Evolutionary conservation across 306 rosid genomes (phyloP), one percentile per base, ranked within the genome.

Genomic region (Sindora glabra): DNA sequence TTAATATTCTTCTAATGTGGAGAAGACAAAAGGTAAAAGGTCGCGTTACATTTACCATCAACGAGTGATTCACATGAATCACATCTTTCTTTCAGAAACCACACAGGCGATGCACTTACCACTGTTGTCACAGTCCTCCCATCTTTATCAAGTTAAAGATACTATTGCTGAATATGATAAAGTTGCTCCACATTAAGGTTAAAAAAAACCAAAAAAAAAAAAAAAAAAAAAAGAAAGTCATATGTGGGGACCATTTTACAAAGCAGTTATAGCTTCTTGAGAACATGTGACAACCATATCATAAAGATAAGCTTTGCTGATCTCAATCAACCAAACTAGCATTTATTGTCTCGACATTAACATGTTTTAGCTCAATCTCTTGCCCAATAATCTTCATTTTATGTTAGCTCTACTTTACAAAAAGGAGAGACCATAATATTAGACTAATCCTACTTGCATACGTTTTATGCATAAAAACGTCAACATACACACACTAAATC

Each of bases 1-100:
- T 24, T 17, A 12, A 45, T 68, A 67, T 67, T 76, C 72, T 60
- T 21, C 49, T 21, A 46, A 50, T n/a, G n/a, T n/a, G n/a, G n/a
- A 38, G 64, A 62, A 64, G 29, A 48, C n/a, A n/a, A n/a, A n/a
- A n/a, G n/a, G n/a, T n/a, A n/a, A 56, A 14, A 22, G 61, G 19
- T 23, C 11, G 69, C 59, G n/a, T 50, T 54, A 61, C 55, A 27
- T 33, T 48, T 44, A 14, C 62, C 42, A 62, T 30, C n/a, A 29
- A 56, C 57, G 57, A 54, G 61, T 64, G 65, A 37, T 61, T 74
- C 55, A 42, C n/a, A n/a, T n/a, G n/a, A n/a, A n/a, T 74, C 55
- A 42, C 62, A 36, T 36, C 40, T 65, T 79, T 66, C 29, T 38
- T 49, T 65, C 65, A 59, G 45, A 65, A 62, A 48, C 73, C 48